Conservation (phyloP, 2,329 filamentous ascomycete species). For the Pestalotiopsis sp. region DNA sequence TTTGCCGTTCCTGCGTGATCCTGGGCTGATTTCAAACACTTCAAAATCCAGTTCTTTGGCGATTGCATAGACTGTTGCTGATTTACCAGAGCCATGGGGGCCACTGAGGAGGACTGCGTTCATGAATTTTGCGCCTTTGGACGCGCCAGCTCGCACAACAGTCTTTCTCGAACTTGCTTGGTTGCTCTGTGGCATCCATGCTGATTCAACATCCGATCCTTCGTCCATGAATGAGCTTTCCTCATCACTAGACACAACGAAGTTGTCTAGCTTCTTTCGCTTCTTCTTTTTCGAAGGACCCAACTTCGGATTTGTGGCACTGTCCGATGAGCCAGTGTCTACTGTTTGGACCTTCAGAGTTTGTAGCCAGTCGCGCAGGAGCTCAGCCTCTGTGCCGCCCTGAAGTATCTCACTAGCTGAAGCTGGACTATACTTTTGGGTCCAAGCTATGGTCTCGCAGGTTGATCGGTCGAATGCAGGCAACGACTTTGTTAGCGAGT, state of each 20-base stretch:
- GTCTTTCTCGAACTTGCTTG: slow-evolving; percentile 48
- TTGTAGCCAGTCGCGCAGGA: slow-evolving; percentile 80
- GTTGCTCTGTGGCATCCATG: slow-evolving; percentile 39
- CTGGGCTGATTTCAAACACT: slow-evolving; percentile 90
- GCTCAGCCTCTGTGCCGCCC: slow-evolving; percentile 63
- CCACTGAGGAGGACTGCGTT: slow-evolving; percentile 90
- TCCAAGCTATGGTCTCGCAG: slow-evolving; percentile 75
- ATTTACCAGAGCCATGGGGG: slow-evolving; percentile 88
- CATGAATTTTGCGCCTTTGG: slow-evolving; percentile 50
- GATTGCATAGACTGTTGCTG: slow-evolving; percentile 85
- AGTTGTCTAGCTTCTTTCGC: slow-evolving; percentile 75
- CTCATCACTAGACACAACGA: slow-evolving; percentile 78
- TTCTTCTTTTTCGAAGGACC: slow-evolving; percentile 62
- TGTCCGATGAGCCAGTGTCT: slow-evolving; percentile 54
- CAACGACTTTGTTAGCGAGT: slow-evolving; percentile 58
- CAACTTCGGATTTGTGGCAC: slow-evolving; percentile 31
- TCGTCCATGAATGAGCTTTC: slow-evolving; percentile 71
- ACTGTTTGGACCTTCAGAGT: slow-evolving; percentile 76
- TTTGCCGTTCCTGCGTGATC: slow-evolving; percentile 79
- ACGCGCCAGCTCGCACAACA: slow-evolving; percentile 49
- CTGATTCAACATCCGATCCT: slow-evolving; percentile 60
- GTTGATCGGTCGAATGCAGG: slow-evolving; percentile 79
- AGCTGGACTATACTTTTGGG: slow-evolving; percentile 79
- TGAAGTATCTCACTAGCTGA: slow-evolving; percentile 75
- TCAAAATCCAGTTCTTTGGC: slow-evolving; percentile 92